Evolutionary conservation across 495 filamentous ascomycete species (phyloP).

Genomic region (Evernia prunastri): DNA sequence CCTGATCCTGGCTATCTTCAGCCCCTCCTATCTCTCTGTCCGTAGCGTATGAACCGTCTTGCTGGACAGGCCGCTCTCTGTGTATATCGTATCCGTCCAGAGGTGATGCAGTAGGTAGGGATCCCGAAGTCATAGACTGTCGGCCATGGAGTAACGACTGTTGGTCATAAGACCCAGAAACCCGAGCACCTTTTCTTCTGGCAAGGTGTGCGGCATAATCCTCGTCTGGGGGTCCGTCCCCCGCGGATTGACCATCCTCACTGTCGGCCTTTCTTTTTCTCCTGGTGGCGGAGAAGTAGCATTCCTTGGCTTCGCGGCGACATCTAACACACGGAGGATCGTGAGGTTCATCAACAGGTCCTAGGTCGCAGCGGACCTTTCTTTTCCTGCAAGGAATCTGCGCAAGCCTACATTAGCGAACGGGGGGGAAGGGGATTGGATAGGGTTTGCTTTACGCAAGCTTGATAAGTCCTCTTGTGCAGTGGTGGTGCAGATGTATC

Average conservation of each 20-base stretch:
- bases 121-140: slow-evolving; percentile 6
- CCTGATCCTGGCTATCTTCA: slow-evolving; percentile 24
- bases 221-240: slow-evolving; percentile 16
- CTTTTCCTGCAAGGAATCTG: slow-evolving; percentile 26
- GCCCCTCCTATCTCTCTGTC: background rate
- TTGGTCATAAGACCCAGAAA: slow-evolving; percentile 10
- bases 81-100: slow-evolving; percentile 18
- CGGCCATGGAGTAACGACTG: background rate
- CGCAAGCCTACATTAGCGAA: slow-evolving; percentile 3
- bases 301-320: slow-evolving; percentile 86
- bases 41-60: background rate
- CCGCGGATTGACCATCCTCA: slow-evolving; percentile 37
- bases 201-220: slow-evolving; percentile 50
- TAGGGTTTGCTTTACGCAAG: slow-evolving; percentile 20
- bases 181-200: slow-evolving; percentile 27
- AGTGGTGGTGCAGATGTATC: slow-evolving; percentile 11
- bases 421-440: background rate
- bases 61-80: slow-evolving; percentile 1
- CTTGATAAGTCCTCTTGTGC: slow-evolving; percentile 28
- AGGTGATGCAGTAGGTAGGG: slow-evolving; percentile 14
- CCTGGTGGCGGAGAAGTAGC: slow-evolving; percentile 93
- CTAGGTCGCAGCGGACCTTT: slow-evolving; percentile 30
- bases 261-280: slow-evolving; percentile 81
- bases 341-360: slow-evolving; percentile 76
- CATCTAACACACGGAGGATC: slow-evolving; percentile 93